Evolutionary conservation across 1,139 yeast species (phyloP), one percentile per base, ranked within the genome.

Genomic region (Candida buenavistaensis): DNA sequence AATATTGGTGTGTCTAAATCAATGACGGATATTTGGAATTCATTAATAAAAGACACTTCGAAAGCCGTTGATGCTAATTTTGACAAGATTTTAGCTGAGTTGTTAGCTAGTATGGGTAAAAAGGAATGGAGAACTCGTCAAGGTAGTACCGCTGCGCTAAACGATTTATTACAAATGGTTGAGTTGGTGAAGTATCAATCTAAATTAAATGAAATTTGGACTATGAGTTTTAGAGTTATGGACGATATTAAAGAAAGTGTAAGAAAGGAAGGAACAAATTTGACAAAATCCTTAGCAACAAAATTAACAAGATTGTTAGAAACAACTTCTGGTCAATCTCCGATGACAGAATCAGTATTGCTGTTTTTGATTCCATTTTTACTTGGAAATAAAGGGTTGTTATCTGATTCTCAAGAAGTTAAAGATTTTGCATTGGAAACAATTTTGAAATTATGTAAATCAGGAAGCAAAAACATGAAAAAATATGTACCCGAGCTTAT

Each of bases 231-330:
- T 63, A 74, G 98, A 51, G 78, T 79, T 0, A 78, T 90, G 75
- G 98, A 92, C 60, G 98, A 92, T 62, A 88, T 92, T 40, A 92
- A 92, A 54, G 97, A 88, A 32, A 86, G 95, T 61, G 97, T 92
- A 4, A 72, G 97, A 32, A 77, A 77, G 38, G 95, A 88, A 36
- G 97, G 95, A 8, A 61, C 72, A 33, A 75, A 72, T 30, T 65
- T 92, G 22, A 80, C 96, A 0, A 76, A 81, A 44, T 70, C 76
- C 5, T 65, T 92, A 26, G 80, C 95, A 0, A 73, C 80, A 10
- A 68, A 78, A 3, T 65, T 90, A 46, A 77, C 82, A 2, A 70
- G 80, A 30, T 72, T 76, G 24, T 72, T 84, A 12, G 80, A 73
- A 24, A 49, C 52, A 10, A 54, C 52, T 2, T 37, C 42, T 15